Evolutionary conservation across 495 filamentous ascomycete genomes (phyloP), one percentile per base, ranked within the genome.

Genomic region (Podospora tetraspora): DNA sequence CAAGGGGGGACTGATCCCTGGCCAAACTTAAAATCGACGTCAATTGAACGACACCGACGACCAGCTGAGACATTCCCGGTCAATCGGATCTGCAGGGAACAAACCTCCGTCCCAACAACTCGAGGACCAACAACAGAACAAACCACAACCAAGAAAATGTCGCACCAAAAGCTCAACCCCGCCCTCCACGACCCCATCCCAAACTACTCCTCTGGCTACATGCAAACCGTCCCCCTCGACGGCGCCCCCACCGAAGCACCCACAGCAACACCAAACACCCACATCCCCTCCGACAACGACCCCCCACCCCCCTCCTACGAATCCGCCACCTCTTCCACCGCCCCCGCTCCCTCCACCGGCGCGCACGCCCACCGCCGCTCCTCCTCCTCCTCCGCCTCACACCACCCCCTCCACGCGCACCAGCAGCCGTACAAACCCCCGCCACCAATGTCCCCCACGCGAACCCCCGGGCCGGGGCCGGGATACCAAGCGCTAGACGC

Each of bases 211-310:
- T 22, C 24, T 19, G 25, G 52, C 16, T 56, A 65, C 16, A 23
- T 32, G 22, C 63, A 65, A 37, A 65, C 63, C 52, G 57, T 65
- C 43, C 52, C 63, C 13, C 27, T 59, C 63, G 63, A 56, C 23
- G 63, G 57, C 19, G 19, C 52, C 63, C 10, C 32, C 23, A 7
- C 43, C 52, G 63, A 59, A 13, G 24, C 37, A 30, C 10, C 32
- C 12, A 13, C 34, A 16, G 8, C 9, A 1, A 10, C 32, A 34
- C 37, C 37, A 19, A 19, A 65, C 2, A n/a, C 22, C 2, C 11
- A 32, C 21, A 65, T 52, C 43, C 56, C 57, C 23, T 9, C 63
- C 12, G 23, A 29, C 63, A 43, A 52, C 24, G 52, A 24, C 52
- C 52, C 29, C 16, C 24, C 43, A 1, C 63, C 63, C 6, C 63